These are phyloP conservation scores for Mortierella hygrophila DNA, from an alignment of 192 early-diverging fungal species.

Conservation along the genomic window DNA sequence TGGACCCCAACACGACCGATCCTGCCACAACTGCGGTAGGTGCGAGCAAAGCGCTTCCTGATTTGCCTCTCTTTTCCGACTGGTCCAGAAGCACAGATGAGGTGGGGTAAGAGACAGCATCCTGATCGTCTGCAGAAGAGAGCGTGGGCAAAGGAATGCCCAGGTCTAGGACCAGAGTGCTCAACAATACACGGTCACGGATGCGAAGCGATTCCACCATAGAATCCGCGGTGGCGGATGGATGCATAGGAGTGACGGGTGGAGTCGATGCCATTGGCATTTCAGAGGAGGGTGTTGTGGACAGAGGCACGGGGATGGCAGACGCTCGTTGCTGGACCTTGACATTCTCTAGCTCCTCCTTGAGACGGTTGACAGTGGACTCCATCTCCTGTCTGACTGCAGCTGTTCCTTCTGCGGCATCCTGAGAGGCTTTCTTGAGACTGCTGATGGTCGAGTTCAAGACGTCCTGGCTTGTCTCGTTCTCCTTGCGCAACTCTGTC, in stretches of 20 bases:
- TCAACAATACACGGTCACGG: constrained; percentile 25
- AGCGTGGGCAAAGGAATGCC: constrained; percentile 40
- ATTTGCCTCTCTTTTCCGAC: constrained; percentile 23
- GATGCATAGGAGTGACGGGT: constrained; percentile 16
- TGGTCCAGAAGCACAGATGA: constrained; percentile 45
- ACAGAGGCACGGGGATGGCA: constrained; percentile 30
- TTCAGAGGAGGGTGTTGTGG: constrained; percentile 16
- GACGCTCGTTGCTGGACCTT: constrained; percentile 35
- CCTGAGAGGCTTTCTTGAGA: constrained; percentile 22
- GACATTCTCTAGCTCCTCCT: constrained; percentile 32
- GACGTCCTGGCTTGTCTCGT: constrained; percentile 21
- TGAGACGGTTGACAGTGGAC: constrained; percentile 8
- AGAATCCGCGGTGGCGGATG: not conserved
- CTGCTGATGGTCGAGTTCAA: constrained; percentile 29
- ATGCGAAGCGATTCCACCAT: not conserved
- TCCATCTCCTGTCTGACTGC: constrained; percentile 3
- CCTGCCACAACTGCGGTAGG: constrained; percentile 3
- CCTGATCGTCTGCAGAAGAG: constrained; percentile 1
- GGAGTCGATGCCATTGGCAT: constrained; percentile 6
- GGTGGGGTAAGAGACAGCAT: constrained; percentile 9
- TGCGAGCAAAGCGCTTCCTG: constrained; percentile 7
- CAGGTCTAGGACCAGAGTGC: constrained; percentile 40
- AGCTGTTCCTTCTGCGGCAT: constrained; percentile 13
- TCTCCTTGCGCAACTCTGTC: constrained; percentile 16
- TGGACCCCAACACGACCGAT: not conserved